Conservation (phyloP, 2,329 filamentous ascomycete species). For the Torrubiellomyces zombiae region DNA sequence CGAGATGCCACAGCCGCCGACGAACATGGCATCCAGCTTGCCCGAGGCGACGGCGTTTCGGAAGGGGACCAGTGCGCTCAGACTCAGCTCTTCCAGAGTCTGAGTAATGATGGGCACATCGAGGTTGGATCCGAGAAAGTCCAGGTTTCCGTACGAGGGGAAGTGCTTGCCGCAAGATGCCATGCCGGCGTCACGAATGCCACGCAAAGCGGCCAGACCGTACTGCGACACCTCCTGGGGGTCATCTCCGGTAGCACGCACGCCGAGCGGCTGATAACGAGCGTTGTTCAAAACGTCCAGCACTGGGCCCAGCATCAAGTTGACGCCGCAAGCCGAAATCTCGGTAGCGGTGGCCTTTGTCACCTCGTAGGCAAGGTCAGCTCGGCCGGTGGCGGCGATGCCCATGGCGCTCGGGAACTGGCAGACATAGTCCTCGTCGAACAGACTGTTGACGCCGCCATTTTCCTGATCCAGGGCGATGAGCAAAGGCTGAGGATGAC, state of each 20-base stretch:
- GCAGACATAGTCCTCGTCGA: slow-evolving; percentile 87
- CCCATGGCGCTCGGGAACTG: slow-evolving; percentile 98
- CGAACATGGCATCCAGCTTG: slow-evolving; percentile 78
- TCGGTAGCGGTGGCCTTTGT: slow-evolving; percentile 89
- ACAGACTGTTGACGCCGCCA: slow-evolving; percentile 91
- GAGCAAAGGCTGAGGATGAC: slow-evolving; percentile 73
- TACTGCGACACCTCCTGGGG: slow-evolving; percentile 90
- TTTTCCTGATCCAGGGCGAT: slow-evolving; percentile 96
- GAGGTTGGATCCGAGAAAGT: slow-evolving; percentile 78
- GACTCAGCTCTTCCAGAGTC: slow-evolving; percentile 75
- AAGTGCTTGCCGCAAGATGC: slow-evolving; percentile 93
- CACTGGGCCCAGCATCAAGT: slow-evolving; percentile 86
- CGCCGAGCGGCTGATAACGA: slow-evolving; percentile 76
- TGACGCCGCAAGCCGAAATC: slow-evolving; percentile 82
- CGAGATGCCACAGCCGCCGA: slow-evolving; percentile 83
- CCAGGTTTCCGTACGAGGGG: slow-evolving; percentile 86
- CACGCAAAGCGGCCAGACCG: slow-evolving; percentile 77
- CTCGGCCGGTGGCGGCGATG: slow-evolving; percentile 77
- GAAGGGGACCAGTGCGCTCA: slow-evolving; percentile 86
- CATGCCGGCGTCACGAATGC: slow-evolving; percentile 80
- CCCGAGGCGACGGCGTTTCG: slow-evolving; percentile 76
- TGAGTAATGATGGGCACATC: slow-evolving; percentile 95
- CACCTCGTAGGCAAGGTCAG: slow-evolving; percentile 72
- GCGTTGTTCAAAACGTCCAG: slow-evolving; percentile 90
- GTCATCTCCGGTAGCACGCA: slow-evolving; percentile 80